phyloP scores from a whole-genome alignment of 345 rosid genomes.

The Jatropha curcas region DNA sequence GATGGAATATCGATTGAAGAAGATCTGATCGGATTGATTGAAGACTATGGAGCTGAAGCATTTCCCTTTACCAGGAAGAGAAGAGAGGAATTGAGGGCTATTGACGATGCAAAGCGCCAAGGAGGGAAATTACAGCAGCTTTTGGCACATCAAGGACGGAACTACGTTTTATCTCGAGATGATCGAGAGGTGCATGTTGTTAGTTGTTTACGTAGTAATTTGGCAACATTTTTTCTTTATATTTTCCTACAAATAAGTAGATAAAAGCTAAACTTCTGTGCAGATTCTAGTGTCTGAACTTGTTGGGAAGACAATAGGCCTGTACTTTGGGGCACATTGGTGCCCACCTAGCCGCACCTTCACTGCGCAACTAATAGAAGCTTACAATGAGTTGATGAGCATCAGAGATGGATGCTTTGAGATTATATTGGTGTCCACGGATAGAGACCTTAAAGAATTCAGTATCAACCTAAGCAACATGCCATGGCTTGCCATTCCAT shows the following conservation, averaged over 20 bases:
- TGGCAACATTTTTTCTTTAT: too few relatives aligned
- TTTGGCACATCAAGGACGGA: constrained; percentile 44
- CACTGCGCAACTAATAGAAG: constrained; percentile 60
- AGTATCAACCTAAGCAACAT: constrained; percentile 45
- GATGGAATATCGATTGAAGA: constrained; percentile 48
- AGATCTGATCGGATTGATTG: constrained; percentile 56
- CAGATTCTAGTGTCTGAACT: constrained; percentile 60
- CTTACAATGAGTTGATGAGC: constrained; percentile 45
- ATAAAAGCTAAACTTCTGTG: constrained; percentile 6
- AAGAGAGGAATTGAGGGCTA: constrained; percentile 57
- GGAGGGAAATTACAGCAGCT: constrained; percentile 68
- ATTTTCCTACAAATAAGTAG: too few relatives aligned
- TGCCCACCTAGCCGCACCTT: constrained; percentile 74
- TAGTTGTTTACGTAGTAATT: too few relatives aligned
- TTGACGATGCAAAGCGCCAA: constrained; percentile 53
- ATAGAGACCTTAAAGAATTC: constrained; percentile 63
- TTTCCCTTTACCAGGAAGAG: constrained; percentile 65
- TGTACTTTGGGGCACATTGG: constrained; percentile 78
- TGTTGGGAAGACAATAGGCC: constrained; percentile 71
- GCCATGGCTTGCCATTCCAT: constrained; percentile 84
- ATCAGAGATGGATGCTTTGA: constrained; percentile 44
- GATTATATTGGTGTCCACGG: constrained; percentile 62
- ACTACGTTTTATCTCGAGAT: constrained; percentile 46
- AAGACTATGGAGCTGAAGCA: constrained; percentile 74
- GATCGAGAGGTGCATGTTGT: constrained; percentile 46